These are phyloP conservation scores for Lactarius sanguifluus DNA, from an alignment of 768 basidiomycete genomes.

Conservation along the genomic window DNA sequence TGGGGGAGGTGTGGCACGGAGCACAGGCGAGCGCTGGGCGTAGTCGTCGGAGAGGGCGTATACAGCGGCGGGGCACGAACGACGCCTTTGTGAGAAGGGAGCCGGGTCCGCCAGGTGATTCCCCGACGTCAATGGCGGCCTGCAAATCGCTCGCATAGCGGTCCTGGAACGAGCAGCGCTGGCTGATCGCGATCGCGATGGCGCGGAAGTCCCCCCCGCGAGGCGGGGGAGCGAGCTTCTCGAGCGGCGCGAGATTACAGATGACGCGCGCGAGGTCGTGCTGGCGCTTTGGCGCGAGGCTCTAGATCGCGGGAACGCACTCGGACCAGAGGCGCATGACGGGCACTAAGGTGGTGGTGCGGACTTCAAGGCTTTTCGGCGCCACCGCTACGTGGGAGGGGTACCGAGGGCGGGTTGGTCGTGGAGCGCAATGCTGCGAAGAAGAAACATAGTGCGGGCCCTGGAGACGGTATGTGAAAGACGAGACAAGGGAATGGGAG, in stretches of 20 bases:
- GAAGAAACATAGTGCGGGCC: constrained; percentile 80
- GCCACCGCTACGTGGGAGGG: constrained; percentile 79
- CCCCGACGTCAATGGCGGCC: constrained; percentile 64
- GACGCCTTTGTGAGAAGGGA: constrained; percentile 48
- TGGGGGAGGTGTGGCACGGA: background rate
- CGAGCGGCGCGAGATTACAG: constrained; percentile 54
- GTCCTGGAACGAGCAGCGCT: constrained; percentile 80
- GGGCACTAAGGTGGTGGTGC: constrained; percentile 55
- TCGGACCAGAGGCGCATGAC: constrained; percentile 75
- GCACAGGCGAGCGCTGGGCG: background rate
- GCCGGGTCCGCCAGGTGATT: constrained; percentile 38
- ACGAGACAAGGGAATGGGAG: background rate
- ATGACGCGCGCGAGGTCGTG: constrained; percentile 83
- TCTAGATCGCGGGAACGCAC: constrained; percentile 63
- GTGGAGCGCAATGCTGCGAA: constrained; percentile 79
- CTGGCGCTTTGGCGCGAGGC: constrained; percentile 59
- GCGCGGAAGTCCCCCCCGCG: constrained; percentile 84
- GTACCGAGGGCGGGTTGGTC: constrained; percentile 76
- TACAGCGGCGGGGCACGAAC: constrained; percentile 71
- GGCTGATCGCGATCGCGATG: constrained; percentile 85
- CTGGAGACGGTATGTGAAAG: background rate
- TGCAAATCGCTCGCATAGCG: constrained; percentile 74
- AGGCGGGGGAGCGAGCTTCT: constrained; percentile 42
- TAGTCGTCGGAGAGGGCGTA: constrained; percentile 30
- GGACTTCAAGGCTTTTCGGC: no score